These are phyloP conservation scores for Dipteronia sinensis DNA, from an alignment of 345 rosid genomes.

Conservation along the genomic window DNA sequence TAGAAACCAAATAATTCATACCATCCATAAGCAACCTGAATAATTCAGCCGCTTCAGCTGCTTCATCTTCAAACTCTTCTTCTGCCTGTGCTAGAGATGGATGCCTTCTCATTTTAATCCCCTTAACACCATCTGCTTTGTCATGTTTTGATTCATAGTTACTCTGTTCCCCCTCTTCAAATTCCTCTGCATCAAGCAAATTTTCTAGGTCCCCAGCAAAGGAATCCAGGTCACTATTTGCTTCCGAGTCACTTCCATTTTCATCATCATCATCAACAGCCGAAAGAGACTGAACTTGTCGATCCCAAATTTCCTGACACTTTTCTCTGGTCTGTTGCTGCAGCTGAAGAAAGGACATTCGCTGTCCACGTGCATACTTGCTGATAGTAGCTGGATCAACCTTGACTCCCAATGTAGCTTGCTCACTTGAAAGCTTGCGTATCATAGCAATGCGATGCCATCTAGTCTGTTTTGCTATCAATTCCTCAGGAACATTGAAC, in stretches of 20 bases:
- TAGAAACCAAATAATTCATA: slow-evolving; percentile 35
- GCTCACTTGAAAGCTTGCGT: slow-evolving; percentile 98
- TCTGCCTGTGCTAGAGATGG: slow-evolving; percentile 78
- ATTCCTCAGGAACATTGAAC: slow-evolving; percentile 90
- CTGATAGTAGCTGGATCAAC: slow-evolving; percentile 94
- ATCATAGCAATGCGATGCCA: slow-evolving; percentile 99
- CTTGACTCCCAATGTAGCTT: slow-evolving; percentile 92
- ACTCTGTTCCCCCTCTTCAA: slow-evolving; percentile 74
- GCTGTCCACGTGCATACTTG: slow-evolving; percentile 97
- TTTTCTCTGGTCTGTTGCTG: slow-evolving; percentile 99
- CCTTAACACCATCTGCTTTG: slow-evolving; percentile 81
- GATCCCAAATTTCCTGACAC: slow-evolving; percentile 99
- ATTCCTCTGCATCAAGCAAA: slow-evolving; percentile 98
- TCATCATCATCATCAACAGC: slow-evolving; percentile 83
- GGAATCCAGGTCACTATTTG: slow-evolving; percentile 96
- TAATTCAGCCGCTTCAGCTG: slow-evolving; percentile 88
- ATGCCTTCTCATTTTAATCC: slow-evolving; percentile 87
- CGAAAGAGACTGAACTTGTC: slow-evolving; percentile 84
- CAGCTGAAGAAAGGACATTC: slow-evolving; percentile 97
- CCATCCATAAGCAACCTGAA: slow-evolving; percentile 96
- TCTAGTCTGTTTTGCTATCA: slow-evolving; percentile 88
- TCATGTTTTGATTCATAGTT: slow-evolving; percentile 61
- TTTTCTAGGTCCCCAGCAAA: slow-evolving; percentile 98
- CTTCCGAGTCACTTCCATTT: slow-evolving; percentile 88
- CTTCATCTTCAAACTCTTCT: slow-evolving; percentile 97